Evolutionary conservation across 208 protist species (phyloP).

Genomic region (Spongospora subterranea): DNA sequence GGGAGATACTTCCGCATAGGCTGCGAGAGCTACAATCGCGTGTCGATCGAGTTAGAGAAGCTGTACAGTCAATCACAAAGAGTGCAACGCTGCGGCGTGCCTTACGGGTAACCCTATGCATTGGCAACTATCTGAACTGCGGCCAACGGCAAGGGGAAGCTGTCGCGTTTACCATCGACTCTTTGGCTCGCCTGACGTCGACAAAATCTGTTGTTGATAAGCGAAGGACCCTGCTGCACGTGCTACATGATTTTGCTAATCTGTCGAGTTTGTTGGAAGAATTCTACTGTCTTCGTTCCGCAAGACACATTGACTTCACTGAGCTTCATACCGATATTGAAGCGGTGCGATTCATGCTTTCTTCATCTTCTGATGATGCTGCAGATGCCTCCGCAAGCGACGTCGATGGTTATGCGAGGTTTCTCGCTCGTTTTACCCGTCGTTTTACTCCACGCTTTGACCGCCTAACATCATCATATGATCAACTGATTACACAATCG

Average conservation of each 20-base stretch:
- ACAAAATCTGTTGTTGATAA: constrained; percentile 24
- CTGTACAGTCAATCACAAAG: neutral
- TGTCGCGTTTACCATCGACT: neutral
- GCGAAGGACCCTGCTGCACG: constrained; percentile 1
- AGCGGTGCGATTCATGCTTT: neutral
- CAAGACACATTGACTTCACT: neutral
- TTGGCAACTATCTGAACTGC: constrained; percentile 53
- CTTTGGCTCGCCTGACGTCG: neutral
- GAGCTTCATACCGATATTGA: constrained; percentile 40
- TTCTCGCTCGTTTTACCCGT: neutral
- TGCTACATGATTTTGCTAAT: constrained; percentile 23
- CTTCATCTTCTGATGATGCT: neutral
- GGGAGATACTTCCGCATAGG: constrained; percentile 41
- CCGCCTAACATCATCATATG: neutral
- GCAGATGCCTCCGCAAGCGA: neutral
- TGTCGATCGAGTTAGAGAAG: neutral
- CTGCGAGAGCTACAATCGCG: constrained; percentile 7
- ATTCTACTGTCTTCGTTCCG: constrained; percentile 27
- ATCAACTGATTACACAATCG: neutral
- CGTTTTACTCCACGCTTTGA: constrained; percentile 14
- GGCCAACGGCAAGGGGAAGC: constrained; percentile 12
- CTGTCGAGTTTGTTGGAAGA: neutral
- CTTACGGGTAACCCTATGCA: constrained; percentile 1
- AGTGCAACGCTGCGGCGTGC: constrained; percentile 6
- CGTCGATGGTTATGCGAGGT: neutral